Base-by-base conservation (phyloP, 352 stramenopile species). In the Pythium guiyangense region DNA sequence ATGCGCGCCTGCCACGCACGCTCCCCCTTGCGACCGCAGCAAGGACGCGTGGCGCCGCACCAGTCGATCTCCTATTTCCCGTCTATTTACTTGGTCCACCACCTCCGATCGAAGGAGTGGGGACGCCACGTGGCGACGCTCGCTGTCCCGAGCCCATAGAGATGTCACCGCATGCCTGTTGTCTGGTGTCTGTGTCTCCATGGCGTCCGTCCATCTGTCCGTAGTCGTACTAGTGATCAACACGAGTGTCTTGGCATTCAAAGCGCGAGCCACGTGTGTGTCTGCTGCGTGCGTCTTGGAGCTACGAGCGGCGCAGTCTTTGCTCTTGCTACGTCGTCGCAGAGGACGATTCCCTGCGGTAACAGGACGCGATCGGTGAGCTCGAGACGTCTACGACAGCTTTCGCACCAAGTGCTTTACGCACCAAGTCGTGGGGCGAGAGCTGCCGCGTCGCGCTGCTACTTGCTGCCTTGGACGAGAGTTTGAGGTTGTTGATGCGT, bases 51-150 rank as follows among this genome's bases (percentile, higher is more conserved):
- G 35, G 18, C 34, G 22, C 18, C 49, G 12, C 29, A 4, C 12
- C 12, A 18, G 29, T 22, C 22, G 31, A 25, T 39, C 49, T n/a
- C 31, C 27, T n/a, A 43, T 60, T 59, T 53, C 52, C n/a, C 40
- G n/a, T 54, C 53, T 63, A 59, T 57, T 63, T 63, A 52, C 49
- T 48, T 59, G 34, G 18, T 59, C 50, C 50, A n/a, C 22, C 46
- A n/a, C 22, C 46, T 63, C 59, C 52, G 59, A 56, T 57, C 46
- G 59, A 60, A 65, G 53, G 59, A 60, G 52, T 52, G 52, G 43
- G 58, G 50, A 63, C 31, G 4, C 31, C 2, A 40, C n/a, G 46
- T 37, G 46, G 25, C 27, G 46, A 29, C 42, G 17, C 52, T 49
- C 20, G 34, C 18, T 39, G 42, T 29, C 22, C 22, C 40, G 42